Conservation (phyloP, 345 rosid genomes). For the Heritiera fomes region DNA sequence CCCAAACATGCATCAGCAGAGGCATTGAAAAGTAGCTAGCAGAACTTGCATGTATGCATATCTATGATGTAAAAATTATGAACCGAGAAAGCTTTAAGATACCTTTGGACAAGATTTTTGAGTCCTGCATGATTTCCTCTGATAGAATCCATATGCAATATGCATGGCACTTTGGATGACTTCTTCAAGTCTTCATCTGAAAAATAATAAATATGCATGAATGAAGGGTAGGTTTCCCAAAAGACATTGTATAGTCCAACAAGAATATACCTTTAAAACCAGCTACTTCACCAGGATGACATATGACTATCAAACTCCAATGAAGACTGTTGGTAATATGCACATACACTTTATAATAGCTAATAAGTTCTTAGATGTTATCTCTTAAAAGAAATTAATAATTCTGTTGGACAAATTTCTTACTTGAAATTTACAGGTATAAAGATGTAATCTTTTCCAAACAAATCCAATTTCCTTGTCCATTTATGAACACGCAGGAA, state of each 20-base stretch:
- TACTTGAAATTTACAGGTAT: constrained; percentile 95
- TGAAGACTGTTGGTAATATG: constrained; percentile 69
- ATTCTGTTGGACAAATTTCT: constrained; percentile 25
- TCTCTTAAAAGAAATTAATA: constrained; percentile 11
- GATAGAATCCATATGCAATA: constrained; percentile 96
- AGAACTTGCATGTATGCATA: background rate
- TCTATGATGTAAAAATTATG: background rate
- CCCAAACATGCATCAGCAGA: constrained; percentile 12
- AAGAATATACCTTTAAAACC: constrained; percentile 55
- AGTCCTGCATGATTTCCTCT: constrained; percentile 97
- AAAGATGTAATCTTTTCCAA: constrained; percentile 90
- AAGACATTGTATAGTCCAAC: constrained; percentile 6
- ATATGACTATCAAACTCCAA: constrained; percentile 94
- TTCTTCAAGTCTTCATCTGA: constrained; percentile 58
- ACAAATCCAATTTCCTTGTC: constrained; percentile 94
- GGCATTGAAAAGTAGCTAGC: background rate
- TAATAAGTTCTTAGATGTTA: constrained; percentile 12
- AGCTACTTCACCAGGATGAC: constrained; percentile 91
- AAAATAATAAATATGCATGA: constrained; percentile 26
- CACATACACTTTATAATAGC: constrained; percentile 25
- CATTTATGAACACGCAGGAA: constrained; percentile 93
- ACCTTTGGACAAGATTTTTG: constrained; percentile 93
- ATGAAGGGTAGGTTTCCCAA: constrained; percentile 10
- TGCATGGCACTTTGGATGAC: constrained; percentile 69
- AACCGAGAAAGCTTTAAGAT: constrained; percentile 28